A percentile compares a stretch with the other conserved stretches of the same genome.
phyloP scores from a whole-genome alignment of 148 eudicot species.

The Linanthus parryae region DNA sequence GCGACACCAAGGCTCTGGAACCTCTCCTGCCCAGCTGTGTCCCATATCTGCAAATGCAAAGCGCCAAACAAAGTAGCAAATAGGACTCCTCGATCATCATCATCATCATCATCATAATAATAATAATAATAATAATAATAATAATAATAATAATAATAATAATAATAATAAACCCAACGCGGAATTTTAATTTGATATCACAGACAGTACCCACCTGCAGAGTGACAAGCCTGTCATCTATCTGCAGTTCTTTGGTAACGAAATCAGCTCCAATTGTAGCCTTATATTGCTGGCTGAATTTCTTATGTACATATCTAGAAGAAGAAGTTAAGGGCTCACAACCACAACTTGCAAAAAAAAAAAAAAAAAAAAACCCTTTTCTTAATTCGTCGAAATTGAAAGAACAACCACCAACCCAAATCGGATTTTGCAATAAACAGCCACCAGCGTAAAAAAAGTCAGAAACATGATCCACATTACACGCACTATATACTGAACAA shows the following conservation, averaged over 20 bases:
- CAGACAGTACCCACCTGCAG: constrained; percentile 38
- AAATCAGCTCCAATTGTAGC: constrained; percentile 58
- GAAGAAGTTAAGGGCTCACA: constrained; percentile 18
- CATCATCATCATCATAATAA: no score
- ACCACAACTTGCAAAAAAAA: not conserved
- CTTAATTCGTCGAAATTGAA: no score
- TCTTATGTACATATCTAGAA: constrained; percentile 52
- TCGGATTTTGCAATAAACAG: no score
- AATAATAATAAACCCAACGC: no score
- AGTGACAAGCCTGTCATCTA: constrained; percentile 44
- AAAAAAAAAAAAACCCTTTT: not conserved
- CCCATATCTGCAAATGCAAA: constrained; percentile 47
- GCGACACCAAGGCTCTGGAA: constrained; percentile 80
- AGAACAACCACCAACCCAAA: no score
- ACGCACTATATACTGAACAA: no score
- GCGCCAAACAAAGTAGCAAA: not conserved
- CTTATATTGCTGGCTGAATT: constrained; percentile 51
- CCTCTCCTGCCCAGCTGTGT: constrained; percentile 77
- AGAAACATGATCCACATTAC: no score
- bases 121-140: no score
- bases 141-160: no score
- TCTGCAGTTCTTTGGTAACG: constrained; percentile 48
- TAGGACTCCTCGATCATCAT: no score
- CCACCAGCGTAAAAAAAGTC: no score
- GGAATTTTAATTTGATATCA: no score